These are phyloP conservation scores for Gentiana dahurica DNA, from an alignment of 257 asterid species.

Conservation along the genomic window DNA sequence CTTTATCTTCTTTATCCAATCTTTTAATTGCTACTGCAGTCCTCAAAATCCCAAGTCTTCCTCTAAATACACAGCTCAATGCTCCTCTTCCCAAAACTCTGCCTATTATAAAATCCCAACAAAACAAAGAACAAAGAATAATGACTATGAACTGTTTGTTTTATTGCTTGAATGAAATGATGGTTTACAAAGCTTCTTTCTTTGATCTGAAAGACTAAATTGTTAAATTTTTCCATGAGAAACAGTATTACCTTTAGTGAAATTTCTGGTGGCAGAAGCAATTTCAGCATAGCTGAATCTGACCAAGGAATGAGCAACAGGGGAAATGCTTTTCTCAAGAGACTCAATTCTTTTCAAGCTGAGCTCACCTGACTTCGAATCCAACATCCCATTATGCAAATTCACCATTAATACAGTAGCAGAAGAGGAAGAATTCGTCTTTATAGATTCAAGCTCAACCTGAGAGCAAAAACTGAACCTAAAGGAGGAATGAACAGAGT, in stretches of 20 bases:
- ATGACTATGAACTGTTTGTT: too few relatives aligned
- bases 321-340: constrained; percentile 76
- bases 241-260: constrained; percentile 52
- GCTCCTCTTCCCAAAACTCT: constrained; percentile 97
- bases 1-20: constrained; percentile 72
- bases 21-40: constrained; percentile 63
- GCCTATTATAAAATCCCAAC: constrained; percentile 33
- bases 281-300: constrained; percentile 70
- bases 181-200: too few relatives aligned
- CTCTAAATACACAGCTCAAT: constrained; percentile 81
- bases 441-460: constrained; percentile 82
- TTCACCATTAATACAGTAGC: constrained; percentile 91
- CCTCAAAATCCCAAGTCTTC: constrained; percentile 53
- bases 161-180: too few relatives aligned
- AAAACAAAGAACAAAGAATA: constrained; percentile 1
- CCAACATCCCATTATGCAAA: constrained; percentile 61
- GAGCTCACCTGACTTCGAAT: constrained; percentile 49
- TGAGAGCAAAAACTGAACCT: constrained; percentile 88
- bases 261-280: constrained; percentile 54
- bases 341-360: constrained; percentile 78
- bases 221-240: too few relatives aligned
- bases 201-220: too few relatives aligned
- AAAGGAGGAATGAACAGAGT: constrained; percentile 82
- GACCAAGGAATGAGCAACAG: constrained; percentile 60
- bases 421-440: constrained; percentile 31